phyloP scores from a whole-genome alignment of 352 stramenopile species.

The Thraustochytrium sp. region DNA sequence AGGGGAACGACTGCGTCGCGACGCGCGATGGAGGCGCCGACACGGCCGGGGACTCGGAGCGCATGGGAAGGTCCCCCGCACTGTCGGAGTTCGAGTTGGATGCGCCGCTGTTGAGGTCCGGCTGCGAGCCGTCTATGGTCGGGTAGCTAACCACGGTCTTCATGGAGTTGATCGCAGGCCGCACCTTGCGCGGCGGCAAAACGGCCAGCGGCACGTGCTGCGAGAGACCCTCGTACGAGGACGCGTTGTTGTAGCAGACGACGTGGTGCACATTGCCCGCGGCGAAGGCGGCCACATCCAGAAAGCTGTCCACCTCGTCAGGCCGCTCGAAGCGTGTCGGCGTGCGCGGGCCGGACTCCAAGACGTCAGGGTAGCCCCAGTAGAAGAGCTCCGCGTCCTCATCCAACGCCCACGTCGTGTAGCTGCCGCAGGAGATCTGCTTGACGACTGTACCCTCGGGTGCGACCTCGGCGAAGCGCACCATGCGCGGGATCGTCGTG shows the following conservation, averaged over 20 bases:
- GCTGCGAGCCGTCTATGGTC: background rate
- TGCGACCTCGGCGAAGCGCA: background rate
- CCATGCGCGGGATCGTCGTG: slow-evolving; percentile 28
- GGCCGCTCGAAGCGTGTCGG: background rate
- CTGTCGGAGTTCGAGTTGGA: no score
- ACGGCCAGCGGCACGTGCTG: background rate
- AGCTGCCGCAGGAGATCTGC: background rate
- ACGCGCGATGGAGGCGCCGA: no score
- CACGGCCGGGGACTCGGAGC: no score
- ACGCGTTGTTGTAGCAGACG: background rate
- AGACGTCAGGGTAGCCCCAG: slow-evolving; percentile 13
- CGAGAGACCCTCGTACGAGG: background rate
- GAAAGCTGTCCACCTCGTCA: background rate
- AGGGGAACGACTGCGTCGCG: no score
- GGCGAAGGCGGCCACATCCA: background rate
- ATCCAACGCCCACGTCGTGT: slow-evolving; percentile 10
- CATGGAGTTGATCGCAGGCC: background rate
- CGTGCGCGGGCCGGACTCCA: background rate
- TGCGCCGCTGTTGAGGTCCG: no score
- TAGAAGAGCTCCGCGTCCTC: background rate
- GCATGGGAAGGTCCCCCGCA: no score
- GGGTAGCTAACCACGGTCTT: background rate
- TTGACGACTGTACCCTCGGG: background rate
- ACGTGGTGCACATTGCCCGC: background rate
- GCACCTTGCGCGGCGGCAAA: background rate